Percentiles rank a stretch among this genome's conserved stretches.
These are phyloP conservation scores for Actinomortierella ambigua DNA, from an alignment of 371 early-diverging fungal genomes.

Conservation along the genomic window DNA sequence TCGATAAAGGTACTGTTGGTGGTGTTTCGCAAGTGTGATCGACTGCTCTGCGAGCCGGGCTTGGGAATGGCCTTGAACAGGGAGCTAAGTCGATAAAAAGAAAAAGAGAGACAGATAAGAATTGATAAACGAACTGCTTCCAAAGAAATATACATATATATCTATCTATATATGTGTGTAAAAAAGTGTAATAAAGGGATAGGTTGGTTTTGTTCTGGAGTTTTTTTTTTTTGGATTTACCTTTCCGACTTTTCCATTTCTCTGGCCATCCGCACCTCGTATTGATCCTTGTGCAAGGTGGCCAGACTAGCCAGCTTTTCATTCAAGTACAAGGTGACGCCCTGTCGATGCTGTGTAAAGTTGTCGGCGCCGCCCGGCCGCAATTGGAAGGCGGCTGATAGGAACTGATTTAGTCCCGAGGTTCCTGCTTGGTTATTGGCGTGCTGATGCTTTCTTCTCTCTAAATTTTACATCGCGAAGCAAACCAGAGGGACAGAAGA, in stretches of 20 bases:
- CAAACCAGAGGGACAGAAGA: no score
- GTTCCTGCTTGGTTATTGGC: background rate
- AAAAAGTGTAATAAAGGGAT: no score
- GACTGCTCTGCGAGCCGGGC: slow-evolving; percentile 1
- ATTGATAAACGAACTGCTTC: no score
- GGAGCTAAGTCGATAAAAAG: slow-evolving; percentile 11
- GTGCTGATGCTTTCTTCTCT: background rate
- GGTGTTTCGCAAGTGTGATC: no score
- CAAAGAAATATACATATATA: slow-evolving; percentile 1
- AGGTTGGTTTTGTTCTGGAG: no score
- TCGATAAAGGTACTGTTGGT: no score
- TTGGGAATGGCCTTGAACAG: slow-evolving; percentile 36
- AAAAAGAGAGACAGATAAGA: background rate
- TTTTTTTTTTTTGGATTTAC: slow-evolving; percentile 1
- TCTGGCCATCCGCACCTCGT: slow-evolving; percentile 38
- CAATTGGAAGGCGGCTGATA: slow-evolving; percentile 14
- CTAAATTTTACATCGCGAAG: no score
- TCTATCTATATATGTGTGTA: no score
- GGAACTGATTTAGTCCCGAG: slow-evolving; percentile 25
- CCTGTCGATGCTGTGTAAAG: slow-evolving; percentile 41
- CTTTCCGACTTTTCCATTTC: slow-evolving; percentile 46
- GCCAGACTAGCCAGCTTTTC: slow-evolving; percentile 36
- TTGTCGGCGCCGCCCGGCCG: slow-evolving; percentile 21
- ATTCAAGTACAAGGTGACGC: slow-evolving; percentile 35
- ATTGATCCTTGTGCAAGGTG: slow-evolving; percentile 42